phyloP scores from a whole-genome alignment of 2,329 filamentous ascomycete genomes.

The Aspergillus novoparasiticus region DNA sequence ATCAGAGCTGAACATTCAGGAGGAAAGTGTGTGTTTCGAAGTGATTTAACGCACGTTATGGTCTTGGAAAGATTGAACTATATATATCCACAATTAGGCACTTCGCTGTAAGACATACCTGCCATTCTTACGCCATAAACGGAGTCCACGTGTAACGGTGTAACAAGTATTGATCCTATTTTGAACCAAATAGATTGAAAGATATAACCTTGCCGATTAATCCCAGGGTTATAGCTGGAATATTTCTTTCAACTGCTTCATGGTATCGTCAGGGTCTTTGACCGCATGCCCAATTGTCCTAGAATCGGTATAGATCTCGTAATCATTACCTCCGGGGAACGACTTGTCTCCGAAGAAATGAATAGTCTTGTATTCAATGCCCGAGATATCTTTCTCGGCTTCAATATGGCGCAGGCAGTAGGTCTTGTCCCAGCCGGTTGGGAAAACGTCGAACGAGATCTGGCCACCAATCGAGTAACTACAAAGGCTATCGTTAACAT shows the following conservation, averaged over 20 bases:
- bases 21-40: too few species aligned
- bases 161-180: background rate
- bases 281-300: constrained; percentile 87
- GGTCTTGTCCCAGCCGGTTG: constrained; percentile 96
- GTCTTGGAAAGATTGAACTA: background rate
- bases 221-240: constrained; percentile 62
- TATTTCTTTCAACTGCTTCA: constrained; percentile 75
- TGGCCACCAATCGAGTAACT: constrained; percentile 94
- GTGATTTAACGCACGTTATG: background rate
- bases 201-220: background rate
- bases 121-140: background rate
- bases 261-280: constrained; percentile 78
- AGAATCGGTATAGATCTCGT: constrained; percentile 83
- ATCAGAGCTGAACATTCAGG: too few species aligned
- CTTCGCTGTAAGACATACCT: background rate
- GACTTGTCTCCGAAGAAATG: constrained; percentile 99
- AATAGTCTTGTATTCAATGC: constrained; percentile 73
- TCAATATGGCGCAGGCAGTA: constrained; percentile 91
- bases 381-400: constrained; percentile 70
- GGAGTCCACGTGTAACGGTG: background rate
- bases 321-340: constrained; percentile 87
- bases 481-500: constrained; percentile 11
- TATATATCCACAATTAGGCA: background rate
- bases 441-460: constrained; percentile 98
- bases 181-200: background rate